These are phyloP conservation scores for Diaporthe citri DNA, from an alignment of 2,329 filamentous ascomycete genomes.

Conservation along the genomic window DNA sequence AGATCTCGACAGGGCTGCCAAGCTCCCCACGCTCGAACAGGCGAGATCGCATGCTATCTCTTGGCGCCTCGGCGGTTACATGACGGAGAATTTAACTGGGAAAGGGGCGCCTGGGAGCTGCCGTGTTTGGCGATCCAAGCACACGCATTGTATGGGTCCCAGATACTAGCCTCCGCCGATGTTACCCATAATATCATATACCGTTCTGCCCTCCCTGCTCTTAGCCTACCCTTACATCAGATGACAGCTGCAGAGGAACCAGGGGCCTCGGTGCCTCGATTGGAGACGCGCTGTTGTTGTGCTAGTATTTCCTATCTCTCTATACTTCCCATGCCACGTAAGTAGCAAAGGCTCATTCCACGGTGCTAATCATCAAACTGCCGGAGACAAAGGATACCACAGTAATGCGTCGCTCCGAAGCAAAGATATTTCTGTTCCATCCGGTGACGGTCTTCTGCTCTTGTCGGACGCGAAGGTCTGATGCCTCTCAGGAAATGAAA, in stretches of 20 bases:
- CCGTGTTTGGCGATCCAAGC: neutral
- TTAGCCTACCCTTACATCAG: neutral
- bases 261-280: neutral
- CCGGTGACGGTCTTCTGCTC: neutral
- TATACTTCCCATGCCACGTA: neutral
- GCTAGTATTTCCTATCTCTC: neutral
- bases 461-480: neutral
- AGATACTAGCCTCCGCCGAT: neutral
- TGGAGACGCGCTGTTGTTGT: neutral
- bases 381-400: neutral
- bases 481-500: neutral
- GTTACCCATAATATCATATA: neutral
- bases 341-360: neutral
- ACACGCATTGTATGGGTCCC: neutral
- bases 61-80: slow-evolving; percentile 22
- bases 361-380: neutral
- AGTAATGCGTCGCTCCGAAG: neutral
- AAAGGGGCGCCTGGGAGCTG: neutral
- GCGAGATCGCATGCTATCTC: neutral
- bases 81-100: neutral
- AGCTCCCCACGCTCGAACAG: slow-evolving; percentile 20
- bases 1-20: slow-evolving; percentile 16
- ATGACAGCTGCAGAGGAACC: slow-evolving; percentile 16
- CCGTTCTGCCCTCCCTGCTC: neutral
- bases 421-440: neutral